Conservation (phyloP, 768 basidiomycete genomes). For the Serendipita sp. region DNA sequence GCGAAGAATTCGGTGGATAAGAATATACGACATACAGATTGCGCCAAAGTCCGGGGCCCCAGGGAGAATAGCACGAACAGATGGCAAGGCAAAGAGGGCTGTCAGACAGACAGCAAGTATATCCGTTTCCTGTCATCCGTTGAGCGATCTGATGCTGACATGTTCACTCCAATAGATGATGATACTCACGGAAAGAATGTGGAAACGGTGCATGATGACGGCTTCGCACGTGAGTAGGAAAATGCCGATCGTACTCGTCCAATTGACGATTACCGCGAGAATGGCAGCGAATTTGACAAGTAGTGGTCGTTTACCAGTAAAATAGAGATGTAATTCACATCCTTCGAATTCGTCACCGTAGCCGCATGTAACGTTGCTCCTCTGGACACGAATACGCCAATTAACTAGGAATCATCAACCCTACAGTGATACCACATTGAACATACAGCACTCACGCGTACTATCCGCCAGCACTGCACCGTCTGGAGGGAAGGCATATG, state of each 20-base stretch:
- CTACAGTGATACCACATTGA: background rate
- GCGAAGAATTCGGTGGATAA: background rate
- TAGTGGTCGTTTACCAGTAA: background rate
- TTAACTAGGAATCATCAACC: background rate
- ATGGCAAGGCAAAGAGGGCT: background rate
- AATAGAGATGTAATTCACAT: background rate
- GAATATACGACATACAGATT: background rate
- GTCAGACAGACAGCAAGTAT: background rate
- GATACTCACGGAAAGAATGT: background rate
- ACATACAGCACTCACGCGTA: background rate
- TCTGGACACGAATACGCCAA: background rate
- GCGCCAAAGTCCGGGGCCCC: conserved; percentile 1
- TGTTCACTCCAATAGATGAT: background rate
- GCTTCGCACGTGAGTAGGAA: background rate
- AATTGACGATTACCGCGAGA: background rate
- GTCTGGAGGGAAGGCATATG: background rate
- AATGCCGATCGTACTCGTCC: background rate
- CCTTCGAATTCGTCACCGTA: background rate
- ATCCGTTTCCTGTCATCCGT: background rate
- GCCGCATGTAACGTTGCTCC: background rate
- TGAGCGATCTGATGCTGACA: no score
- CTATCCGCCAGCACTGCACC: background rate
- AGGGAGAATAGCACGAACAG: background rate
- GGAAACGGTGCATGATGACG: background rate
- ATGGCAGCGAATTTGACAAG: conserved; percentile 2